Evolutionary conservation across 2,329 filamentous ascomycete genomes (phyloP).

Genomic region (Fusarium setosum): DNA sequence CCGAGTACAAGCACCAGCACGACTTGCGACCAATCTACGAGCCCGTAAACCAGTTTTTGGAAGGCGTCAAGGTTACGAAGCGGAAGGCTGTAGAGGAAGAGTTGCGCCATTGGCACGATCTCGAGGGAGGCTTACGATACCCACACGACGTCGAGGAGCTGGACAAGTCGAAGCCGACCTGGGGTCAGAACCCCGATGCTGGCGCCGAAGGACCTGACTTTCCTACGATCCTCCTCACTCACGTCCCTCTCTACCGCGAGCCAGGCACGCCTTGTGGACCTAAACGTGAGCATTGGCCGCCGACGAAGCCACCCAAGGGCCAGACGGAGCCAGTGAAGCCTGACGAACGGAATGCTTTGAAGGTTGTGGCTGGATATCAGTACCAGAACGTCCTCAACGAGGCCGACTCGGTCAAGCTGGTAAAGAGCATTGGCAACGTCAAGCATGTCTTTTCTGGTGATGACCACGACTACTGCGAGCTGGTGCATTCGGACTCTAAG

Average conservation of each 20-base stretch:
- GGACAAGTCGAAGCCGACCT: constrained; percentile 53
- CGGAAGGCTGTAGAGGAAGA: constrained; percentile 76
- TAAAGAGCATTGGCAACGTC: constrained; percentile 84
- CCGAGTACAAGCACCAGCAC: constrained; percentile 60
- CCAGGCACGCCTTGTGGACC: constrained; percentile 90
- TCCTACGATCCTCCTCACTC: constrained; percentile 88
- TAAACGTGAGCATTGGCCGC: constrained; percentile 84
- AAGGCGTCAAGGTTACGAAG: constrained; percentile 72
- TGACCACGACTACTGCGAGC: constrained; percentile 97
- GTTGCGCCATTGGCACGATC: constrained; percentile 72
- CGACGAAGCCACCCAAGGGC: constrained; percentile 70
- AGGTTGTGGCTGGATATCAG: constrained; percentile 84
- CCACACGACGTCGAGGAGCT: constrained; percentile 70
- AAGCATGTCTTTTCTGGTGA: constrained; percentile 92
- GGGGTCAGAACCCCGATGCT: constrained; percentile 48
- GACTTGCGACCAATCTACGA: constrained; percentile 75
- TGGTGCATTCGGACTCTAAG: constrained; percentile 79
- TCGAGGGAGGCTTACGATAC: constrained; percentile 65
- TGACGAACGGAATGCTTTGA: constrained; percentile 83
- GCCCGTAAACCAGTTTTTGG: constrained; percentile 81
- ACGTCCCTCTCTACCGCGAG: constrained; percentile 88
- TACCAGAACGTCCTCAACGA: constrained; percentile 94
- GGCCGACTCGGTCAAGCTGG: constrained; percentile 78
- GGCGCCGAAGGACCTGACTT: constrained; percentile 68
- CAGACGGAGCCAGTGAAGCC: constrained; percentile 63